Conservation (phyloP, 169 alveolate species). For the Plasmodium yoelii region DNA sequence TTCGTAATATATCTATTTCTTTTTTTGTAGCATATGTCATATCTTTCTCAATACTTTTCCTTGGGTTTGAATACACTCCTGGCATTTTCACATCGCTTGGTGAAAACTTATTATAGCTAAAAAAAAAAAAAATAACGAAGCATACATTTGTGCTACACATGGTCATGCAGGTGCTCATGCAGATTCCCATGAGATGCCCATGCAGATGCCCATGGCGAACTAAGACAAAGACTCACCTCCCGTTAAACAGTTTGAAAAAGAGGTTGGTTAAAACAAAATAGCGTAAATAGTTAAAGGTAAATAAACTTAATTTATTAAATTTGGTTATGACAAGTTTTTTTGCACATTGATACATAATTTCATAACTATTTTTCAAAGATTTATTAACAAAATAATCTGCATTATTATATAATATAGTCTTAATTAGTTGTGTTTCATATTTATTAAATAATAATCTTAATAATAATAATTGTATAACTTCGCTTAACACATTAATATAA, state of each 20-base stretch:
- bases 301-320: conserved; percentile 35
- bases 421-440: conserved; percentile 11
- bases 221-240: conserved; percentile 21
- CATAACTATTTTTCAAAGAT: conserved; percentile 18
- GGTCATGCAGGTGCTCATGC: no score
- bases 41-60: conserved; percentile 43
- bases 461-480: conserved; percentile 19
- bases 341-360: conserved; percentile 41
- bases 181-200: no score
- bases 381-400: conserved; percentile 37
- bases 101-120: conserved; percentile 55
- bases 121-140: no score
- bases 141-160: no score
- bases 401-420: conserved; percentile 30
- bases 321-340: conserved; percentile 37
- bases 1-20: conserved; percentile 44
- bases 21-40: conserved; percentile 68
- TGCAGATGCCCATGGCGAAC: no score
- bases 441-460: conserved; percentile 24
- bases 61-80: conserved; percentile 48
- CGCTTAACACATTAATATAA: conserved; percentile 37
- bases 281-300: conserved; percentile 54
- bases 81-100: conserved; percentile 76
- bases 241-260: conserved; percentile 28
- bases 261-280: conserved; percentile 50